Conservation (phyloP, 805 yeast species). For the Candida adriatica region DNA sequence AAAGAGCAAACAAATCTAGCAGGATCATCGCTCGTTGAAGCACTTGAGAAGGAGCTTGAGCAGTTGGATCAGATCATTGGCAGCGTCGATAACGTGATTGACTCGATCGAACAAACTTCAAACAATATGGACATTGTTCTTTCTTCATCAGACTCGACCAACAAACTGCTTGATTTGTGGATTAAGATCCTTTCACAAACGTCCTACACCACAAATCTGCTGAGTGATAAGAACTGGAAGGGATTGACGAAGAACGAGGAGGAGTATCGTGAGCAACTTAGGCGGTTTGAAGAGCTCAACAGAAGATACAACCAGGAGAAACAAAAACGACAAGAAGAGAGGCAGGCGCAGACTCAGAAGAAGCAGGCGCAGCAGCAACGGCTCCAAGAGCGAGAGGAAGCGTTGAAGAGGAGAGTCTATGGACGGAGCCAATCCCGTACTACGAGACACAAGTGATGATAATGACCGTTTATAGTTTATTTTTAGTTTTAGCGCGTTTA, state of each 20-base stretch:
- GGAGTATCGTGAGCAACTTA: conserved; percentile 19
- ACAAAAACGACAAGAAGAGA: conserved; percentile 21
- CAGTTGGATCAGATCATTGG: conserved; percentile 17
- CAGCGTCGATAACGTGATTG: conserved; percentile 17
- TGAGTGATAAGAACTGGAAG: conserved; percentile 36
- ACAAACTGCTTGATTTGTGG: conserved; percentile 51
- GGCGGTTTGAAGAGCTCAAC: conserved; percentile 24
- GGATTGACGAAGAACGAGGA: conserved; percentile 25
- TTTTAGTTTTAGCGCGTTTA: no score
- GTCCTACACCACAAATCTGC: conserved; percentile 42
- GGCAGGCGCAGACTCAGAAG: conserved; percentile 13
- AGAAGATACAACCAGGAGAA: conserved; percentile 20
- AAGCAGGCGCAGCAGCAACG: conserved; percentile 15
- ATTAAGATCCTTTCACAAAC: conserved; percentile 56
- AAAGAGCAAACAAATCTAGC: conserved; percentile 12
- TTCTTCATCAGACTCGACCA: conserved; percentile 38
- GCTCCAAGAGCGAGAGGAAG: conserved; percentile 22
- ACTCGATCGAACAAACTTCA: conserved; percentile 16
- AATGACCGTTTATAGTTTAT: no score
- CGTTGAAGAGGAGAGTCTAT: conserved; percentile 23
- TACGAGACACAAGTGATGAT: no score
- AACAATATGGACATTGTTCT: conserved; percentile 13
- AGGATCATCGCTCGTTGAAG: conserved; percentile 14
- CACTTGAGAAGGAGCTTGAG: conserved; percentile 19
- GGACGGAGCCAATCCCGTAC: no score